A percentile compares a stretch with the other conserved stretches of the same genome.
Conservation (phyloP, 352 stramenopile species). For the Pythium insidiosum region DNA sequence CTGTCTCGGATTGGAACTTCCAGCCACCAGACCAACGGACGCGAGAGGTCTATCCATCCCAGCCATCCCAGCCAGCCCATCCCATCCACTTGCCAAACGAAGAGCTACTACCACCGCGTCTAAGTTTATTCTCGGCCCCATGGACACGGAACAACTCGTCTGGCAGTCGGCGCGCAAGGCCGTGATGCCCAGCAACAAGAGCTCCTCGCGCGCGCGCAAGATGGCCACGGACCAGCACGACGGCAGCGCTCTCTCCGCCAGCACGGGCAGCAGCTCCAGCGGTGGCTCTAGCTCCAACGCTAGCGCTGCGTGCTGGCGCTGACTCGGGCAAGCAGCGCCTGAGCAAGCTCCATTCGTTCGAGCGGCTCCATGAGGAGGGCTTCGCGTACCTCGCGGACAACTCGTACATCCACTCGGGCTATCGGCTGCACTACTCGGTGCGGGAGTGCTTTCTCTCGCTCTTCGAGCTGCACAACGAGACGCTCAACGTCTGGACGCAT, state of each 20-base stretch:
- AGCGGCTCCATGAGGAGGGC: conserved; percentile 67
- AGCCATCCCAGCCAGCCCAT: not conserved
- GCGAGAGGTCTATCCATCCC: not conserved
- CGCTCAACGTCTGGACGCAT: conserved; percentile 85
- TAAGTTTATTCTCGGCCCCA: no score
- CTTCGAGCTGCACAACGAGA: conserved; percentile 87
- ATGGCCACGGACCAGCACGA: not conserved
- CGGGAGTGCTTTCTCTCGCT: conserved; percentile 71
- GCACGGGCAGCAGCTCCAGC: conserved; percentile 2
- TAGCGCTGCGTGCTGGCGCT: not conserved
- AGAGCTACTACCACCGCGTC: no score
- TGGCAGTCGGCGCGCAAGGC: conserved; percentile 18
- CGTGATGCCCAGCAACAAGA: not conserved
- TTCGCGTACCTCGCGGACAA: conserved; percentile 81
- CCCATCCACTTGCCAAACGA: not conserved
- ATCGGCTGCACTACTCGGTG: conserved; percentile 77
- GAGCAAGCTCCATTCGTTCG: conserved; percentile 55
- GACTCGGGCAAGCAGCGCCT: not conserved
- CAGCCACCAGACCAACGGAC: not conserved
- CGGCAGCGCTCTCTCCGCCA: not conserved
- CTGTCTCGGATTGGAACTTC: no score
- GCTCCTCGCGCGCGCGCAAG: not conserved
- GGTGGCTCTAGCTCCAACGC: no score
- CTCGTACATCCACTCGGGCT: conserved; percentile 82
- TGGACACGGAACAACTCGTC: conserved; percentile 17